A percentile compares a stretch with the other conserved stretches of the same genome.
These are phyloP conservation scores for Saccharomycopsis sp. DNA, from an alignment of 805 yeast genomes.

Conservation along the genomic window DNA sequence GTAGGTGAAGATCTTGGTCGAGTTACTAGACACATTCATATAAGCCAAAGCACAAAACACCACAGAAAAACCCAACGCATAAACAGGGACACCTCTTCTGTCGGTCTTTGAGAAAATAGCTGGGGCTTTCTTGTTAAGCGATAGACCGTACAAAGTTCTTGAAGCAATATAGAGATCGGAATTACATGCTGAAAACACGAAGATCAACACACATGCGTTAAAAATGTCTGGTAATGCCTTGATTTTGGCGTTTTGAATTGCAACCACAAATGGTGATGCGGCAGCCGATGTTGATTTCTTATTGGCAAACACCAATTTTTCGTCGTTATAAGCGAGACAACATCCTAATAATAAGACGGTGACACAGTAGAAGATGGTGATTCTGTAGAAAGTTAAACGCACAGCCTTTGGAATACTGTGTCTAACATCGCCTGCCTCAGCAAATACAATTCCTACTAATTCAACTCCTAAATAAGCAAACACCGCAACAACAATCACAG, in stretches of 20 bases:
- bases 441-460: conserved; percentile 62
- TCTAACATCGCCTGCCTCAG: conserved; percentile 66
- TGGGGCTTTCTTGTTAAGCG: conserved; percentile 73
- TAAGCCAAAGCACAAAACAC: conserved; percentile 59
- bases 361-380: conserved; percentile 53
- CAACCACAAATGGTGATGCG: conserved; percentile 83
- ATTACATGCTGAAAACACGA: conserved; percentile 77
- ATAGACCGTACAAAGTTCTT: conserved; percentile 65
- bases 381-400: conserved; percentile 63
- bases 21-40: conserved; percentile 55
- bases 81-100: conserved; percentile 63
- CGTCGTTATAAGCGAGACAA: conserved; percentile 57
- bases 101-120: conserved; percentile 55
- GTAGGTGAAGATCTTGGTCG: conserved; percentile 55
- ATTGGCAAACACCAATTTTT: conserved; percentile 39
- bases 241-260: conserved; percentile 62
- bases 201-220: conserved; percentile 70
- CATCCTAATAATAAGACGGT: conserved; percentile 59
- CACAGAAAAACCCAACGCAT: conserved; percentile 39
- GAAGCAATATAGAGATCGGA: conserved; percentile 74
- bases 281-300: conserved; percentile 49
- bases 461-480: conserved; percentile 70
- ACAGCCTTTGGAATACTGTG: conserved; percentile 64
- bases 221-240: conserved; percentile 64
- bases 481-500: conserved; percentile 59